Base-by-base conservation (phyloP, 2,329 filamentous ascomycete species). In the Ascochyta lentis region DNA sequence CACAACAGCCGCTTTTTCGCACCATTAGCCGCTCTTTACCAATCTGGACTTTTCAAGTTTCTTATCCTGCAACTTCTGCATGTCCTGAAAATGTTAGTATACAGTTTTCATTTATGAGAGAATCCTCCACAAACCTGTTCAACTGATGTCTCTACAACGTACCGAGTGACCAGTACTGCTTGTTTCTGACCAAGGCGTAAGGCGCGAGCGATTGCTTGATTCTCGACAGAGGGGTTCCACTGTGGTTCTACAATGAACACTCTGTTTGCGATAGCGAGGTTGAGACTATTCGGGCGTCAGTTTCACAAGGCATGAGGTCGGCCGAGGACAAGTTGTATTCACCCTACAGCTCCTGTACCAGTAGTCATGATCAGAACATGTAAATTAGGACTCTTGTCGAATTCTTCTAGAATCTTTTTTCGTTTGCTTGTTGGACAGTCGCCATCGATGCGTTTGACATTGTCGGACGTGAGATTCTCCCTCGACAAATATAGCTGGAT, bases 171-270 rank as follows among this genome's bases (percentile, higher is more conserved):
- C 0, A 66, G 52, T 0, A 85, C 82, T 9, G 76, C 49, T 5
- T 75, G 60, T 1, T 67, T 61, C 54, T 84, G 83, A 0, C 80
- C 79, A 0, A 84, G 68, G 0, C 82, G 76, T 3, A 82, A 67
- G 0, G 80, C 80, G 10, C 82, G 71, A 0, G 76, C 81, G 12
- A 85, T 78, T 0, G 82, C 83, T 50, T 85, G 83, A 12, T 76
- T 77, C 54, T 84, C 83, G 0, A 83, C 77, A 2, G 76, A 79
- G 0, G 82, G 82, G 35, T 84, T 85, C 82, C 82, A 85, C 24
- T 85, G 83, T 0, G 80, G 77, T 45, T 85, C 83, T 0, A 84
- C 68, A 3, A 85, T 78, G 54, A 81, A 81, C 0, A 85, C 77
- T 0, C 78, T 74, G 39, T 79, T 81, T 0, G 81, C 81, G 0